Evolutionary conservation across 2,329 filamentous ascomycete species (phyloP).

Genomic region (Knoxdaviesia capensis): DNA sequence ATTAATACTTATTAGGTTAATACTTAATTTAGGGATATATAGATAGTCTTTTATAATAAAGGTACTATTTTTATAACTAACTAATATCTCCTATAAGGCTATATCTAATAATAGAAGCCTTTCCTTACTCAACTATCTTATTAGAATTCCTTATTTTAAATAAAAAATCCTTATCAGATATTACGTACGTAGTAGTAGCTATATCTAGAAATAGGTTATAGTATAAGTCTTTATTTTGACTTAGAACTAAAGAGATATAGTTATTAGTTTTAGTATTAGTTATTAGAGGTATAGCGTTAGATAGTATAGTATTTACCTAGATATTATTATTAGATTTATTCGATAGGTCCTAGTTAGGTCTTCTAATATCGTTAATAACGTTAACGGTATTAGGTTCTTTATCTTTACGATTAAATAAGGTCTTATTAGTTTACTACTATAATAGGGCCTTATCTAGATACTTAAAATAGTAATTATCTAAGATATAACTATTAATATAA

Average conservation of each 20-base stretch:
- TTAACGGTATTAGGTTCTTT: not conserved
- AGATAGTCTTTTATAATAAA: too few relatives aligned
- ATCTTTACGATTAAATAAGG: not conserved
- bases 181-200: too few relatives aligned
- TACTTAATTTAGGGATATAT: too few relatives aligned
- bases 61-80: too few relatives aligned
- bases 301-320: not conserved
- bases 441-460: not conserved
- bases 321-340: not conserved
- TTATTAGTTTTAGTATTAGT: not conserved
- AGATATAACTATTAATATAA: slow-evolving; percentile 2
- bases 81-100: too few relatives aligned
- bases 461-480: not conserved
- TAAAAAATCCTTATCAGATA: too few relatives aligned
- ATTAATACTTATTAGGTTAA: too few relatives aligned
- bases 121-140: too few relatives aligned
- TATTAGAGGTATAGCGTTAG: not conserved
- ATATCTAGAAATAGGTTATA: too few relatives aligned
- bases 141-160: too few relatives aligned
- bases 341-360: not conserved
- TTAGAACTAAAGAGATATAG: not conserved
- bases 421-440: slow-evolving; percentile 1
- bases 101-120: too few relatives aligned
- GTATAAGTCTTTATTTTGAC: not conserved
- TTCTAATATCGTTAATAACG: not conserved